Evolutionary conservation across 495 filamentous ascomycete genomes (phyloP).

Genomic region (Neurospora sp.): DNA sequence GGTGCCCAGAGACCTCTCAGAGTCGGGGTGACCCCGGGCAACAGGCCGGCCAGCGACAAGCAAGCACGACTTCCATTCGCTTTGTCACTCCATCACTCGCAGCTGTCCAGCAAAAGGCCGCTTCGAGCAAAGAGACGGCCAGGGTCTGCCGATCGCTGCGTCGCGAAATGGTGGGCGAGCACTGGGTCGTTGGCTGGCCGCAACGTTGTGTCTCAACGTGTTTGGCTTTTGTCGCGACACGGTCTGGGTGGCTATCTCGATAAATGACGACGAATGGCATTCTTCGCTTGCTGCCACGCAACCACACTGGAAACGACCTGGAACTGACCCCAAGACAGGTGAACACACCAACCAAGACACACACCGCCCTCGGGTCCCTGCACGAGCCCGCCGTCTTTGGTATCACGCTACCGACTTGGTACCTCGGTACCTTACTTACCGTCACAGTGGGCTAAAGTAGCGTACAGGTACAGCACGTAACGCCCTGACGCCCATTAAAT

Average conservation of each 20-base stretch:
- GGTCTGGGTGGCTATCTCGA: constrained; percentile 4
- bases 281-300: constrained; percentile 12
- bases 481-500: not conserved
- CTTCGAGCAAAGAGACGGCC: constrained; percentile 9
- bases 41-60: not conserved
- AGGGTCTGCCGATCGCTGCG: constrained; percentile 6
- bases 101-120: not conserved
- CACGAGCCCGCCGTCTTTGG: not conserved
- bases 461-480: not conserved
- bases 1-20: not conserved
- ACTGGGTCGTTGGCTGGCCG: constrained; percentile 12
- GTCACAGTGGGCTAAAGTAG: not conserved
- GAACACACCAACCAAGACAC: not conserved
- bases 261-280: constrained; percentile 22
- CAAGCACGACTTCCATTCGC: not conserved
- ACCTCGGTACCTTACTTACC: not conserved
- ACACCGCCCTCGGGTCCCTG: not conserved
- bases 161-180: constrained; percentile 7
- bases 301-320: constrained; percentile 1
- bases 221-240: constrained; percentile 3
- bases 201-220: constrained; percentile 3
- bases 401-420: not conserved
- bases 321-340: not conserved
- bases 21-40: not conserved
- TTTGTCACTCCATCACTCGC: not conserved